A percentile compares a stretch with the other conserved stretches of the same genome.
Conservation (phyloP, 2,329 filamentous ascomycete genomes). For the Botrytis porri region DNA sequence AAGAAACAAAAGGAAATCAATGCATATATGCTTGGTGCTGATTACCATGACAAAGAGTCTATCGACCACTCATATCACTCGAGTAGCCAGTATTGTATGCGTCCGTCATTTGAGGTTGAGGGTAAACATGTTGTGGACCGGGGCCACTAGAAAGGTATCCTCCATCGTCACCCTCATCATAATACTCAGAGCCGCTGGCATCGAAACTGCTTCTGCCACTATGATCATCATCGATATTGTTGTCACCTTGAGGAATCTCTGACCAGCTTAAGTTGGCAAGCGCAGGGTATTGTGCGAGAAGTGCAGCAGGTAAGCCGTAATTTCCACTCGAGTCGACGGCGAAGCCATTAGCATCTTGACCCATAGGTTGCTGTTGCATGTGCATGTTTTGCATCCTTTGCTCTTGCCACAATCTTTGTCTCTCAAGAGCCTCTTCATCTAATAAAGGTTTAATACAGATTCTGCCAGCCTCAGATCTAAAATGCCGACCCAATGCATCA, state of each 20-base stretch:
- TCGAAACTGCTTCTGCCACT: slow-evolving; percentile 80
- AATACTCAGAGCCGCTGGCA: slow-evolving; percentile 65
- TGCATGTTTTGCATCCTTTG: slow-evolving; percentile 64
- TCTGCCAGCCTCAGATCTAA: slow-evolving; percentile 89
- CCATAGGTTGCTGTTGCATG: slow-evolving; percentile 55
- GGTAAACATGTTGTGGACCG: slow-evolving; percentile 35
- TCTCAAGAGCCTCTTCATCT: slow-evolving; percentile 85
- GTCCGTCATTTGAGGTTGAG: slow-evolving; percentile 34
- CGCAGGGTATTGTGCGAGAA: slow-evolving; percentile 89
- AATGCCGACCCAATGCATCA: slow-evolving; percentile 90
- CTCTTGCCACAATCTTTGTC: slow-evolving; percentile 72
- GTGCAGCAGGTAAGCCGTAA: slow-evolving; percentile 76
- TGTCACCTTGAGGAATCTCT: slow-evolving; percentile 60
- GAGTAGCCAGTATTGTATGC: slow-evolving; percentile 35
- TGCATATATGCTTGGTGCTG: background rate
- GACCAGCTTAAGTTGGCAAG: slow-evolving; percentile 89
- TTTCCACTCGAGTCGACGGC: slow-evolving; percentile 54
- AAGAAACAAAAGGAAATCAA: slow-evolving; percentile 17
- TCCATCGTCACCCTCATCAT: slow-evolving; percentile 69
- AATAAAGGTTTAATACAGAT: slow-evolving; percentile 97
- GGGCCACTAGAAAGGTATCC: slow-evolving; percentile 56
- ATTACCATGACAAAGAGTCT: slow-evolving; percentile 8
- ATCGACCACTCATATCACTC: slow-evolving; percentile 36
- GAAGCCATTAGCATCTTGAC: slow-evolving; percentile 59
- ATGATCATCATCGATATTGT: slow-evolving; percentile 69